phyloP scores from a whole-genome alignment of 1,284 basidiomycete species.

The Cystobasidium sp. region DNA sequence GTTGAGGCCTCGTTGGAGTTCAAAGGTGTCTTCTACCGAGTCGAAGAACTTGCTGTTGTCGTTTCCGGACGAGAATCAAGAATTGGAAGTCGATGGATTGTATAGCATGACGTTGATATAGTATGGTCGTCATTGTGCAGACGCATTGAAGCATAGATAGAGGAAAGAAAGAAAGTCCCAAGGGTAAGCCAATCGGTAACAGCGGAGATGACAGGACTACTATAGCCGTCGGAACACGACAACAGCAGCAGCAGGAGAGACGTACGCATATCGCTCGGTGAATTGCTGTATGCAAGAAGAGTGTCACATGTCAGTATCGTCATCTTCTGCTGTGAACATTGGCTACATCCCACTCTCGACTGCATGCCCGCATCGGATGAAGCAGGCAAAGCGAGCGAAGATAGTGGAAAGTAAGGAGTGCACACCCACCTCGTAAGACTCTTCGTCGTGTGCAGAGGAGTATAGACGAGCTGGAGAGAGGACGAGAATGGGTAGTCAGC shows the following conservation, averaged over 20 bases:
- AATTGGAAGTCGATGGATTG: background rate
- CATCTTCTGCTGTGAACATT: background rate
- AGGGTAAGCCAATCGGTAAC: conserved; percentile 27
- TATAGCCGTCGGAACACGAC: background rate
- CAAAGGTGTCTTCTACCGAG: conserved; percentile 90
- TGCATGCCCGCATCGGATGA: conserved; percentile 24
- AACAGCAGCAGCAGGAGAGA: conserved; percentile 10
- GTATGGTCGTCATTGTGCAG: background rate
- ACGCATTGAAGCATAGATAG: background rate
- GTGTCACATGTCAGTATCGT: background rate
- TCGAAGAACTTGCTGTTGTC: conserved; percentile 78
- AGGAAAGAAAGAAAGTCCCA: conserved; percentile 12
- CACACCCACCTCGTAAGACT: conserved; percentile 38
- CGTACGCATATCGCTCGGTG: conserved; percentile 43
- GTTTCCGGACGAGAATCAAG: background rate
- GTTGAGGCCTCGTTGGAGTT: conserved; percentile 96
- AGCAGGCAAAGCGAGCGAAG: background rate
- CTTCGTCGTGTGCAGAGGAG: conserved; percentile 39
- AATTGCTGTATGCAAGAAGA: conserved; percentile 11
- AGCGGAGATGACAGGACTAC: conserved; percentile 12
- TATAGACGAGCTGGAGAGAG: conserved; percentile 27
- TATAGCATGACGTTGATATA: background rate
- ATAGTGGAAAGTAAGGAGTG: background rate
- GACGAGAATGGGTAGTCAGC: background rate
- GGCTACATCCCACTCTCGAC: background rate